Percentiles rank a stretch among this genome's conserved stretches.
These are phyloP conservation scores for Starmerella apis DNA, from an alignment of 805 yeast genomes.

Conservation along the genomic window DNA sequence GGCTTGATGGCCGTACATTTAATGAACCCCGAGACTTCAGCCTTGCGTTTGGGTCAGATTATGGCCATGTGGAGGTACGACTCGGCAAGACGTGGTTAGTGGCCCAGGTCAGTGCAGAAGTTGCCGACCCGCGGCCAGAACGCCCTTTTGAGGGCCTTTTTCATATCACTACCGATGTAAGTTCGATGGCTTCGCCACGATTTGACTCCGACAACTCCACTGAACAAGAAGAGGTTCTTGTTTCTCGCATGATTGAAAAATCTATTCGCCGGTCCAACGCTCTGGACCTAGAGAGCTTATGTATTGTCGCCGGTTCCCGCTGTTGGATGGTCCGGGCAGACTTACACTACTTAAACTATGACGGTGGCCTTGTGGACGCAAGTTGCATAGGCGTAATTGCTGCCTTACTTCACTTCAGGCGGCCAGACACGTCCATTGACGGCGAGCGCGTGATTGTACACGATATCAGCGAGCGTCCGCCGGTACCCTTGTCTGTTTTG, in stretches of 20 bases:
- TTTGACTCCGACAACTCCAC: conserved; percentile 65
- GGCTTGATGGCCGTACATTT: conserved; percentile 61
- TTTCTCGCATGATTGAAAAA: conserved; percentile 77
- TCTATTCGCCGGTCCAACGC: conserved; percentile 87
- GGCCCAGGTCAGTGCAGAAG: conserved; percentile 63
- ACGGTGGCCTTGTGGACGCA: conserved; percentile 87
- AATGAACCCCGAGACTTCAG: conserved; percentile 55
- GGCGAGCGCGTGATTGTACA: conserved; percentile 47
- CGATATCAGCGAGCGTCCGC: conserved; percentile 66
- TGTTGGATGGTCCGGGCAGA: conserved; percentile 91
- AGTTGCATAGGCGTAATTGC: conserved; percentile 85
- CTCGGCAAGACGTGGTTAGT: conserved; percentile 68
- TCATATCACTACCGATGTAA: conserved; percentile 69
- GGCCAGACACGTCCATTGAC: conserved; percentile 68
- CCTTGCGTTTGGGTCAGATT: conserved; percentile 50
- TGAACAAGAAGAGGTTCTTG: conserved; percentile 70
- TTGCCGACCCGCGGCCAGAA: conserved; percentile 73
- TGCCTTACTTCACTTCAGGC: conserved; percentile 68
- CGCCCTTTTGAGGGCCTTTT: conserved; percentile 91
- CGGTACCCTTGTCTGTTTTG: conserved; percentile 71
- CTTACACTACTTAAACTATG: conserved; percentile 76
- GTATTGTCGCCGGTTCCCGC: conserved; percentile 81
- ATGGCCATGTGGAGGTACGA: conserved; percentile 68
- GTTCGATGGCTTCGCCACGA: conserved; percentile 80
- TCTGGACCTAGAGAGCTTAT: conserved; percentile 76